A percentile compares a stretch with the other conserved stretches of the same genome.
Evolutionary conservation across 176 grass and related monocot species (phyloP).

Genomic region (Carex scoparia): DNA sequence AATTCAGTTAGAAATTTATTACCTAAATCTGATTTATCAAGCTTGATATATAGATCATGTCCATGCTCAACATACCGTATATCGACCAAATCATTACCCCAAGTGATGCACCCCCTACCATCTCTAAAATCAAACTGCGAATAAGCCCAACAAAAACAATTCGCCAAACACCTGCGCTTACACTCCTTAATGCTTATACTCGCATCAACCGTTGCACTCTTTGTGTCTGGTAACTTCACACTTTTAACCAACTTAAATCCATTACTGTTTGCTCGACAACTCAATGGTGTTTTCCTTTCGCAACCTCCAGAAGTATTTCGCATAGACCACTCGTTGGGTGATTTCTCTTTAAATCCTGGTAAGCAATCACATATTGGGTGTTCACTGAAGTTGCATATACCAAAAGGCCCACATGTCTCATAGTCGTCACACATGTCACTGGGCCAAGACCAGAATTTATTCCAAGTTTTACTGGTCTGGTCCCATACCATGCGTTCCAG

Average conservation of each 20-base stretch:
- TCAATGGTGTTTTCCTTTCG: neutral
- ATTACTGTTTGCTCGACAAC: neutral
- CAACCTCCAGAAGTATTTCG: conserved; percentile 46
- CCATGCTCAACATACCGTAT: neutral
- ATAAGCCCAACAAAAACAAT: conserved; percentile 21
- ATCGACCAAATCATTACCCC: conserved; percentile 41
- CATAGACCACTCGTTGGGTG: conserved; percentile 34
- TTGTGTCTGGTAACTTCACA: conserved; percentile 52
- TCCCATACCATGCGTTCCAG: conserved; percentile 43
- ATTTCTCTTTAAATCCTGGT: conserved; percentile 13
- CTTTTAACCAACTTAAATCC: conserved; percentile 32
- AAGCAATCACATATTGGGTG: conserved; percentile 33
- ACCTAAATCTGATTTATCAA: conserved; percentile 11
- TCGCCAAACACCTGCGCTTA: neutral
- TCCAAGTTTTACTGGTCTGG: neutral
- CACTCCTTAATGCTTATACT: conserved; percentile 18
- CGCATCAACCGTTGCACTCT: conserved; percentile 3
- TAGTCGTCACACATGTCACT: conserved; percentile 40
- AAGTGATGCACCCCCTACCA: conserved; percentile 52
- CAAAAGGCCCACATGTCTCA: conserved; percentile 37
- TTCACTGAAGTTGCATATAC: conserved; percentile 34
- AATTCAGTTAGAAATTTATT: neutral
- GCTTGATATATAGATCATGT: neutral
- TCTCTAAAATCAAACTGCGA: conserved; percentile 26
- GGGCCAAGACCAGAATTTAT: conserved; percentile 28